Evolutionary conservation across 1,284 basidiomycete species (phyloP).

Genomic region (Amylostereum areolatum): DNA sequence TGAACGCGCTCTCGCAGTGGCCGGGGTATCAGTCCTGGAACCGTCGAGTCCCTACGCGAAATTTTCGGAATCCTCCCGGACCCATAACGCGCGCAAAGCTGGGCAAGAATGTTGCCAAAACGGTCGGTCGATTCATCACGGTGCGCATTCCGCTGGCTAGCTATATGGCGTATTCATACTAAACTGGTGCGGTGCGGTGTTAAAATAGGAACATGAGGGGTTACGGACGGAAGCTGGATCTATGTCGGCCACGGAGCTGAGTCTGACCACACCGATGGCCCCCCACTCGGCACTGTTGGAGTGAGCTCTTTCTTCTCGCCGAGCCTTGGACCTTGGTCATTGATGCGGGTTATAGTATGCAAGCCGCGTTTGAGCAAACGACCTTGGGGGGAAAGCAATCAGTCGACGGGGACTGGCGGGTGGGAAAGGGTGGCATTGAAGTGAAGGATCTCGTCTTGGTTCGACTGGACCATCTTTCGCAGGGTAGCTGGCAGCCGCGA

Average conservation of each 20-base stretch:
- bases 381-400: background rate
- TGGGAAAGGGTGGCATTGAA: background rate
- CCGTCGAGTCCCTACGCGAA: background rate
- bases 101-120: background rate
- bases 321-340: too few species aligned
- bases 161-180: too few species aligned
- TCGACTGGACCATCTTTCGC: background rate
- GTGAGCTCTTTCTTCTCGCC: too few species aligned
- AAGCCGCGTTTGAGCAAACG: too few species aligned
- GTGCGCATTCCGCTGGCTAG: background rate
- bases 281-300: too few species aligned
- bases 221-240: too few species aligned
- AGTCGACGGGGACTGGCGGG: background rate
- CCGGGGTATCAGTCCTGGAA: background rate
- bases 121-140: background rate
- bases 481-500: background rate
- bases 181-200: too few species aligned
- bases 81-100: slow-evolving; percentile 1
- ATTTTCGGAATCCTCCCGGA: slow-evolving; percentile 1
- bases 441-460: background rate
- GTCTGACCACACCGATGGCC: too few species aligned
- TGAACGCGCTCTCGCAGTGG: background rate
- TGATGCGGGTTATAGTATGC: too few species aligned
- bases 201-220: too few species aligned
- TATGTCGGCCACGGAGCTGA: too few species aligned